Evolutionary conservation across 495 filamentous ascomycete genomes (phyloP).

Genomic region (Pseudomonodictys pantanalensis): DNA sequence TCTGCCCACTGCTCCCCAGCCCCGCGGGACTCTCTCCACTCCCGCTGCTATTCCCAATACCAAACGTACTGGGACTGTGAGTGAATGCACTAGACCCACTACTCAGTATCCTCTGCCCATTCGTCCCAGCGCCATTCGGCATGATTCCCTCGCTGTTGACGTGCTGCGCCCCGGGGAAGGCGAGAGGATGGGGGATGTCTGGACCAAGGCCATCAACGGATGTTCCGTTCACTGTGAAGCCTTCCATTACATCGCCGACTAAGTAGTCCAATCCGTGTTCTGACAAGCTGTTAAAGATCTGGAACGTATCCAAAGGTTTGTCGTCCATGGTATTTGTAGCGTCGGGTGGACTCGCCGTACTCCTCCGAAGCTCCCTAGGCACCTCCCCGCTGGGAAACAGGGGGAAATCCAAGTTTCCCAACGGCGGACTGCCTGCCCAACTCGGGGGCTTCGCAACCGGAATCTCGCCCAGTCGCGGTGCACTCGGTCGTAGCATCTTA

Average conservation of each 20-base stretch:
- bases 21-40: slow-evolving; percentile 3
- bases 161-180: neutral
- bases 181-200: neutral
- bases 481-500: slow-evolving; percentile 18
- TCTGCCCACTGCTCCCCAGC: neutral
- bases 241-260: slow-evolving; percentile 14
- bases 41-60: neutral
- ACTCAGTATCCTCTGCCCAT: neutral
- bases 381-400: no score
- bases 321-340: neutral
- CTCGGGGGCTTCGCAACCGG: slow-evolving; percentile 16
- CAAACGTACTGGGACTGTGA: neutral
- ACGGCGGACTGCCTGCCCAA: slow-evolving; percentile 14
- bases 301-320: neutral
- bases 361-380: no score
- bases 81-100: neutral
- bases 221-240: neutral
- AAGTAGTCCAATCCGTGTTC: slow-evolving; percentile 5
- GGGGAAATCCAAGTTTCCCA: neutral
- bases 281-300: neutral
- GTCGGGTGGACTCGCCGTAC: neutral
- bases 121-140: no score
- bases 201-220: neutral
- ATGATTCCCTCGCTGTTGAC: no score
- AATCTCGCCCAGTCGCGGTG: slow-evolving; percentile 18